Base-by-base conservation (phyloP, 805 yeast genomes). In the Yamadazyma kitorensis region DNA sequence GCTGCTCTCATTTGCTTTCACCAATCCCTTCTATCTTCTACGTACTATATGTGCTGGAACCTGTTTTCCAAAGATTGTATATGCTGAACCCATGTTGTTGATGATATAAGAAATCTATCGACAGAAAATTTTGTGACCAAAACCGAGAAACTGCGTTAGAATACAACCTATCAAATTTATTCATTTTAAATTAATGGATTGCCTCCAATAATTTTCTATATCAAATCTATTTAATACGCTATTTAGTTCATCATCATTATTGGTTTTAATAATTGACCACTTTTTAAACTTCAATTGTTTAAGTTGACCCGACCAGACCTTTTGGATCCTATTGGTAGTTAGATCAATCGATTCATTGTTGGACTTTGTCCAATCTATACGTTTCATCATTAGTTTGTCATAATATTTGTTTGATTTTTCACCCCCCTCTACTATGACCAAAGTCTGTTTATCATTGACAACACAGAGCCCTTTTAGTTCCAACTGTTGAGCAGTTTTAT, bases 351-450 rank as follows among this genome's bases (percentile, higher is more conserved):
- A 34, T 4, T 32, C 39, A 8, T 41, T 42, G 14, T 36, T 40
- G 10, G 43, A 29, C 17, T 74, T 77, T 4, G 69, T 66, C 97
- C 96, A 89, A 23, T 74, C 66, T 34, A 86, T 82, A 36, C 96
- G 64, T 23, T 64, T 62, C 31, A 67, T 51, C 48, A 88, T 47
- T 31, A 88, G 61, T 41, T 75, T 78, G 34, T 76, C 77, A 56
- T 76, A 88, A 45, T 76, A 76, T n/a, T 64, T 67, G 15, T 84
- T 58, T 23, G 78, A 65, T 41, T 78, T 78, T 20, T 64, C 72
- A 0, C 83, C 80, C 0, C 97, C 97, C 47, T 86, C 91, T 1
- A 78, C 82, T 2, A 91, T 64, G 0, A 91, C 70, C 25, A 89
- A 49, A 24, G 75, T 75, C 41, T 76, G 71, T 11, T 47, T 56